Conservation (phyloP, 257 asterid species). For the Primulina huaijiensis region DNA sequence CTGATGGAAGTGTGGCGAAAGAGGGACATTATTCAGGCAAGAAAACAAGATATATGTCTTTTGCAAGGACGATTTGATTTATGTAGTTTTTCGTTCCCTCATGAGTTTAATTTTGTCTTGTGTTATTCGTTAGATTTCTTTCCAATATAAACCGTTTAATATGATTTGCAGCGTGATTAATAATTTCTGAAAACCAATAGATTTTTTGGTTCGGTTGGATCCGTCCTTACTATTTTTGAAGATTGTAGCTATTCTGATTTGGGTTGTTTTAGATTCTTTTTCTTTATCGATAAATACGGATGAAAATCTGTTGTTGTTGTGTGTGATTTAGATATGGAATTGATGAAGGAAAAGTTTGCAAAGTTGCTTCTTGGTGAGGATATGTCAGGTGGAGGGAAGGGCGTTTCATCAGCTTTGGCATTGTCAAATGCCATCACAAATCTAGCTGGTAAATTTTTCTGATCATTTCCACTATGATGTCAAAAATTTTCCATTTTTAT, state of each 20-base stretch:
- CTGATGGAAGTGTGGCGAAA: conserved; percentile 20
- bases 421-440: conserved; percentile 73
- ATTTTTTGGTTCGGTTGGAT: not conserved
- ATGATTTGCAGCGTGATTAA: not conserved
- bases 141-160: no score
- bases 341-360: conserved; percentile 71
- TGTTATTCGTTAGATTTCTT: not conserved
- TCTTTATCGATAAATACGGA: not conserved
- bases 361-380: conserved; percentile 76
- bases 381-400: conserved; percentile 80
- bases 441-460: conserved; percentile 50
- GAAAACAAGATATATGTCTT: not conserved
- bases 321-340: conserved; percentile 48
- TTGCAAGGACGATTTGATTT: not conserved
- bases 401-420: conserved; percentile 76
- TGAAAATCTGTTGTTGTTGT: not conserved
- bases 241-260: not conserved
- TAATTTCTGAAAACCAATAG: not conserved
- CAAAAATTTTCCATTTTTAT: not conserved
- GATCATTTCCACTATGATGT: not conserved
- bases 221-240: no score
- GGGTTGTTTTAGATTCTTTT: not conserved
- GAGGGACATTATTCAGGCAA: conserved; percentile 33
- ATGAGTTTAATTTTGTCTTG: not conserved
- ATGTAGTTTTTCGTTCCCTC: not conserved